Percentiles rank a stretch among this genome's conserved stretches.
phyloP scores from a whole-genome alignment of 2,329 filamentous ascomycete genomes.

The Epichloe amarillans region DNA sequence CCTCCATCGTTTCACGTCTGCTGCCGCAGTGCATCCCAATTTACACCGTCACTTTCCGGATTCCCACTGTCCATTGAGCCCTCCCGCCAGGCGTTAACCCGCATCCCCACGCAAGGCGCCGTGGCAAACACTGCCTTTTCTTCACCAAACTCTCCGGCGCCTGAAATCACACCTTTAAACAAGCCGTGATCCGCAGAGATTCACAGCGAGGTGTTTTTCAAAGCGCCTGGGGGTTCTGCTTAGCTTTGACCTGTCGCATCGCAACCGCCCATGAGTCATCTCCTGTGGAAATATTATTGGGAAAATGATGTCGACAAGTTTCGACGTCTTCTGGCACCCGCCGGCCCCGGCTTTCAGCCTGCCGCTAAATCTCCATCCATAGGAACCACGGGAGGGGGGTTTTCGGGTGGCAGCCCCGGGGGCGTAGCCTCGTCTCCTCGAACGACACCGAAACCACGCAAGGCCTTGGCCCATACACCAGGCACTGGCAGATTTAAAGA shows the following conservation, averaged over 20 bases:
- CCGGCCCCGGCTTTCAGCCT: constrained; percentile 44
- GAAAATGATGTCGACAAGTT: constrained; percentile 97
- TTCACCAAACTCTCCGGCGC: constrained; percentile 17
- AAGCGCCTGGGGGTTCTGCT: constrained; percentile 30
- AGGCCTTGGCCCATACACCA: constrained; percentile 35
- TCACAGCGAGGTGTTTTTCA: constrained; percentile 76
- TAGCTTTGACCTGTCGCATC: constrained; percentile 2
- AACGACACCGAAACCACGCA: constrained; percentile 34
- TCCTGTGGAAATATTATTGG: constrained; percentile 93
- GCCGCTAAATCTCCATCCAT: constrained; percentile 39
- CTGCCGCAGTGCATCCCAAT: background rate
- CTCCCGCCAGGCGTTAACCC: background rate
- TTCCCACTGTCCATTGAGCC: background rate
- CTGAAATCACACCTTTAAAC: constrained; percentile 61
- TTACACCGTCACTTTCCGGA: background rate
- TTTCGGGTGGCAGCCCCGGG: constrained; percentile 24
- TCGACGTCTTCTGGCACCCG: constrained; percentile 70
- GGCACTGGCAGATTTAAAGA: constrained; percentile 30
- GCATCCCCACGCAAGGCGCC: background rate
- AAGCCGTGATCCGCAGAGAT: constrained; percentile 73
- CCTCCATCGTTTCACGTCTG: background rate
- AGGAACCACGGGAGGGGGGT: constrained; percentile 19
- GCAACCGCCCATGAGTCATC: constrained; percentile 67
- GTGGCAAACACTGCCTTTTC: background rate
- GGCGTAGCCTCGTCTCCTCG: constrained; percentile 38